Evolutionary conservation across 805 yeast species (phyloP).

Genomic region (Starmera caribaea): DNA sequence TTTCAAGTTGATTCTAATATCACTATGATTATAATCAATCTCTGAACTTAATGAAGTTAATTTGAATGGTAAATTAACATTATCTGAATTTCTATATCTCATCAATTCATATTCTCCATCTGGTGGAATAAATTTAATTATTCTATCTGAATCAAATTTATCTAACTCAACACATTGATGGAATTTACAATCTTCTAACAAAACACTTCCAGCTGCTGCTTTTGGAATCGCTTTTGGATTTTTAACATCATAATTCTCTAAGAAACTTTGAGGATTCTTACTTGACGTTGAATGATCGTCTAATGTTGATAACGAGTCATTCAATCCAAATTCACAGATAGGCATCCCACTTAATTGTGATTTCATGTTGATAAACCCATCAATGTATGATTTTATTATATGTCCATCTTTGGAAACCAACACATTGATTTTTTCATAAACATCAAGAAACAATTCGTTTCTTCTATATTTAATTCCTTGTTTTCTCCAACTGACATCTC

Average conservation of each 20-base stretch:
- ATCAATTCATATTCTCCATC: slow-evolving; percentile 81
- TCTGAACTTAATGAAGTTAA: slow-evolving; percentile 46
- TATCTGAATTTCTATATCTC: slow-evolving; percentile 54
- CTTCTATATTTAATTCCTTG: slow-evolving; percentile 66
- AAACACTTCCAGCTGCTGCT: slow-evolving; percentile 40
- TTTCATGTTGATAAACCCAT: slow-evolving; percentile 64
- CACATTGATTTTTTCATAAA: slow-evolving; percentile 65
- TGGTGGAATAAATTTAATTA: slow-evolving; percentile 73
- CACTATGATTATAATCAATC: slow-evolving; percentile 34
- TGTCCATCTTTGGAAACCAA: slow-evolving; percentile 58
- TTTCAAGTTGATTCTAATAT: slow-evolving; percentile 49
- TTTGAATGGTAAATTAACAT: slow-evolving; percentile 61
- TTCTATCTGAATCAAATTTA: slow-evolving; percentile 53
- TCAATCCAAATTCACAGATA: slow-evolving; percentile 69
- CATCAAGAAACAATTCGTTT: slow-evolving; percentile 71
- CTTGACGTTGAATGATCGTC: slow-evolving; percentile 10
- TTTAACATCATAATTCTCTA: slow-evolving; percentile 19
- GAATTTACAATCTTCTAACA: slow-evolving; percentile 69
- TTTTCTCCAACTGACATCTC: slow-evolving; percentile 52
- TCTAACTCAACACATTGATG: slow-evolving; percentile 79
- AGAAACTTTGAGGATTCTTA: slow-evolving; percentile 7
- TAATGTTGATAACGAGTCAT: slow-evolving; percentile 34
- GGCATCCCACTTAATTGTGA: slow-evolving; percentile 78
- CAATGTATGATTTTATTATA: slow-evolving; percentile 59
- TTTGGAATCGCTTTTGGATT: slow-evolving; percentile 24